Conservation (phyloP, 345 rosid species). For the Stellera chamaejasme region DNA sequence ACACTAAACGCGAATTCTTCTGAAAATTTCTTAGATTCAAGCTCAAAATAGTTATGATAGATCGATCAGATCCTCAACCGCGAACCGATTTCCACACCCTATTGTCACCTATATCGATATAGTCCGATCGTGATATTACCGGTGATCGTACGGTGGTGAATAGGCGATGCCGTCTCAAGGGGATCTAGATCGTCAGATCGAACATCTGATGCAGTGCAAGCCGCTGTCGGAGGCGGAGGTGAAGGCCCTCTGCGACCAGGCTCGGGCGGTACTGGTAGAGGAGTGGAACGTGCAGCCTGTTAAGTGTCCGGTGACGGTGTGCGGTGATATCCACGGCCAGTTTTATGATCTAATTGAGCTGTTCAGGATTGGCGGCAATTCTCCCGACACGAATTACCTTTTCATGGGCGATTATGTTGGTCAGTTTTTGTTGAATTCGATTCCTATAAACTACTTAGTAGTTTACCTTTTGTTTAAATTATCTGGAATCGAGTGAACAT, state of each 20-base stretch:
- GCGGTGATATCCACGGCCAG: constrained; percentile 99
- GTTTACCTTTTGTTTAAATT: background rate
- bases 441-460: background rate
- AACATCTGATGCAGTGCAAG: constrained; percentile 96
- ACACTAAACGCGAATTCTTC: background rate
- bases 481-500: constrained; percentile 1
- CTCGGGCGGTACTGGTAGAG: constrained; percentile 89
- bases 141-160: constrained; percentile 10
- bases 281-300: constrained; percentile 99
- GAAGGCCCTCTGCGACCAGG: constrained; percentile 88
- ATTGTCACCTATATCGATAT: constrained; percentile 3
- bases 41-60: constrained; percentile 21
- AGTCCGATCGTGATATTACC: constrained; percentile 5
- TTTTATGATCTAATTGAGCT: constrained; percentile 96
- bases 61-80: constrained; percentile 9
- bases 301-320: constrained; percentile 97
- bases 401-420: constrained; percentile 99
- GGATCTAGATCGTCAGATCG: constrained; percentile 98
- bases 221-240: constrained; percentile 86
- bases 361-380: constrained; percentile 86
- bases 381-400: constrained; percentile 96
- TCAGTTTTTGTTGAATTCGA: constrained; percentile 25
- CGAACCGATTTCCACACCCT: constrained; percentile 7
- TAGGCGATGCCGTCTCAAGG: constrained; percentile 75
- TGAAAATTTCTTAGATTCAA: background rate